Base-by-base conservation (phyloP, 2,329 filamentous ascomycete genomes). In the Pseudogymnoascus verrucosus region DNA sequence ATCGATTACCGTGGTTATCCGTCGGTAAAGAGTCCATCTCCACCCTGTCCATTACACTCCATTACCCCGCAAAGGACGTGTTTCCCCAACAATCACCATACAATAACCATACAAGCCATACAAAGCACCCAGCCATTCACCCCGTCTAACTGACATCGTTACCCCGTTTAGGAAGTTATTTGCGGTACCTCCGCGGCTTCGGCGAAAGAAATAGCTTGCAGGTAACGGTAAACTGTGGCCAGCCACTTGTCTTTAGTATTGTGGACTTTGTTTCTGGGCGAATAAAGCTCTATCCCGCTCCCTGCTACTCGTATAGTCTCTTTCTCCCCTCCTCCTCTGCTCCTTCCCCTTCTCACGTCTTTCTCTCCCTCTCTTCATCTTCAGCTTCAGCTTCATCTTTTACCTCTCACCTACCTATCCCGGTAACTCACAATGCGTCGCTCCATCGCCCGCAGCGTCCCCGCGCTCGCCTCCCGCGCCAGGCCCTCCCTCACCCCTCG, bases 381-480 rank as follows among this genome's bases (percentile, higher is more conserved):
- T 21, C 16, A 21, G 10, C 26, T 23, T 59, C 61, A 54, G 10
- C 26, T 23, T 59, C 61, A 54, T 8, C 5, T 60, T 11, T 42
- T 31, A 28, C 19, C 28, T 26, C 23, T 23, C 23, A 7, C 21
- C 40, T 21, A 7, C 21, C 40, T 21, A 57, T 21, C 1, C 37
- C 37, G 19, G 26, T 16, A 34, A 8, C 14, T 12, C 34, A 71
- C 64, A 37, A 74, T 74, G 72, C 70, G 71, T 69, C 68, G 72
- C 64, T 65, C 67, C 42, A 64, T 74, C 54, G 65, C 69, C 57
- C 65, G 69, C 66, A 66, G 65, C 62, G 65, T 72, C 64, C 67
- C 70, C 66, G 68, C 69, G 31, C 65, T 66, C 42, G 66, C 68
- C 67, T 66, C 63, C 63, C 36, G 59, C 34, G 64, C 66, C 67